Conservation (phyloP, 805 yeast species). For the Spencermartinsiella europaea region DNA sequence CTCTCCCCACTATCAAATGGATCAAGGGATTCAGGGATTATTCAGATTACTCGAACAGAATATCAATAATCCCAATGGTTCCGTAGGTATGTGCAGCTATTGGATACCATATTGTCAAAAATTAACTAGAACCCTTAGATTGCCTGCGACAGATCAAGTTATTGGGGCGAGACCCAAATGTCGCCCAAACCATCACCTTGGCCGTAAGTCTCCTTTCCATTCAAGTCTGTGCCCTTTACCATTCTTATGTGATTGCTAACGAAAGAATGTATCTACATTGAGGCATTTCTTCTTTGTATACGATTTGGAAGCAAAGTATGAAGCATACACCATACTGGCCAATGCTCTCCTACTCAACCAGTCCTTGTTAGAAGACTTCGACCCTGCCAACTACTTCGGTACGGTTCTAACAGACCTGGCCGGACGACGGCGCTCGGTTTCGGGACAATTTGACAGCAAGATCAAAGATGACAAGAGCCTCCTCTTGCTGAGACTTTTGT, state of each 20-base stretch:
- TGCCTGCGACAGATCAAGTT: not conserved
- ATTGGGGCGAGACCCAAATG: not conserved
- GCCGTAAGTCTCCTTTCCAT: not conserved
- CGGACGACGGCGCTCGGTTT: not conserved
- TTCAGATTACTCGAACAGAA: not conserved
- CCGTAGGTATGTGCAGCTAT: not conserved
- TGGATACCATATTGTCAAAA: not conserved
- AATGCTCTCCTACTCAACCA: conserved; percentile 13
- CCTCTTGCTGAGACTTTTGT: conserved; percentile 12
- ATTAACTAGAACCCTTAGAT: not conserved
- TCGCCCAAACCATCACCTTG: not conserved
- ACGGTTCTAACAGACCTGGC: conserved; percentile 7
- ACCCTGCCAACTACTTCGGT: conserved; percentile 1
- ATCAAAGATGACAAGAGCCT: conserved; percentile 4
- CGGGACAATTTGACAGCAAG: not conserved
- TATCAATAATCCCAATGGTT: not conserved
- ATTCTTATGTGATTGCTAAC: not conserved
- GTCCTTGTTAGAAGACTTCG: conserved; percentile 6
- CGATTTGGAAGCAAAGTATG: not conserved
- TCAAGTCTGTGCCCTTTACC: not conserved
- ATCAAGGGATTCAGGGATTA: not conserved
- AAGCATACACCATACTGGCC: conserved; percentile 15
- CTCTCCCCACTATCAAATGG: not conserved
- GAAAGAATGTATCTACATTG: not conserved
- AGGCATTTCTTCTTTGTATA: not conserved